These are phyloP conservation scores for Chenopodium album DNA, from an alignment of 148 eudicot genomes.

Conservation along the genomic window DNA sequence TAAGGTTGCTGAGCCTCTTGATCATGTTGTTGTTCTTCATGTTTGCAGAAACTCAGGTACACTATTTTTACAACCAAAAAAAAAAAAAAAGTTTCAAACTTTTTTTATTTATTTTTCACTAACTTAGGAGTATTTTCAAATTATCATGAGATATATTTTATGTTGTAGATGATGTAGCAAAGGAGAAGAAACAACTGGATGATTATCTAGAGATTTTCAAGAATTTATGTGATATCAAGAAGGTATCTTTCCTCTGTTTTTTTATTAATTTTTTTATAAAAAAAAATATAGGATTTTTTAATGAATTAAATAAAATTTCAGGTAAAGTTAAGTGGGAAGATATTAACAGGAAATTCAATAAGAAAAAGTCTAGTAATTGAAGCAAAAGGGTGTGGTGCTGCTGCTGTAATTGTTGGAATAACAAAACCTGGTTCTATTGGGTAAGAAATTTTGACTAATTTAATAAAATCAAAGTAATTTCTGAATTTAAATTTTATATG, in stretches of 20 bases:
- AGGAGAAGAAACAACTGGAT: slow-evolving; percentile 52
- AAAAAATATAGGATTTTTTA: neutral
- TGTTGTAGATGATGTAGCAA: slow-evolving; percentile 48
- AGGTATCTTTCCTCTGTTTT: slow-evolving; percentile 39
- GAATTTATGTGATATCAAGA: slow-evolving; percentile 61
- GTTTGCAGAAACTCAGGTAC: slow-evolving; percentile 64
- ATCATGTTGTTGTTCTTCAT: slow-evolving; percentile 74
- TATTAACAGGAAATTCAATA: slow-evolving; percentile 67
- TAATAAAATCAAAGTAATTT: neutral
- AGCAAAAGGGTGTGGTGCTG: slow-evolving; percentile 53
- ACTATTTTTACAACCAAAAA: neutral
- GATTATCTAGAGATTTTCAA: slow-evolving; percentile 55
- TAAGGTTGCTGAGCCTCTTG: slow-evolving; percentile 82
- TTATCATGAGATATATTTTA: neutral
- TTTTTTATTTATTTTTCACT: too few relatives aligned
- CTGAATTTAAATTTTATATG: neutral
- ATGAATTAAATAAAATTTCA: slow-evolving; percentile 22
- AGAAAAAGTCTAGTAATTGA: slow-evolving; percentile 68
- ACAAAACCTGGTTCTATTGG: slow-evolving; percentile 48
- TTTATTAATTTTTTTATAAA: neutral
- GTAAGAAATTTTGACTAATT: slow-evolving; percentile 30
- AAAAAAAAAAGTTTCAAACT: too few relatives aligned
- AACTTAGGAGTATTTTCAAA: neutral
- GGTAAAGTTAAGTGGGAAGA: slow-evolving; percentile 60
- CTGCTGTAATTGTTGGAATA: slow-evolving; percentile 62